Conservation (phyloP, 169 alveolate species). For the Theileria orientalis region DNA sequence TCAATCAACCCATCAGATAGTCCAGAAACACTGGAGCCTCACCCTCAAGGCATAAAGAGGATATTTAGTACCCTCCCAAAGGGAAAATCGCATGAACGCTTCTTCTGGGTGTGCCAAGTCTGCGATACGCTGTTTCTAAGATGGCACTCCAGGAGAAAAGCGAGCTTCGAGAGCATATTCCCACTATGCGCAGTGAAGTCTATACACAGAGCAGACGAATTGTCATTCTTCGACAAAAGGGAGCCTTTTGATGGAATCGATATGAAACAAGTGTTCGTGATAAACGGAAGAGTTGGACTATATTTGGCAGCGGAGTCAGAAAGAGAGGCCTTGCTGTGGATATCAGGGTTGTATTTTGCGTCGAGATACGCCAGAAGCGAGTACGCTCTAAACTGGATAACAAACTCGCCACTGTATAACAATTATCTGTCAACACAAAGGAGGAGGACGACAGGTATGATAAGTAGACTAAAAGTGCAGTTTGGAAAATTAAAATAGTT, state of each 20-base stretch:
- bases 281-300: constrained; percentile 48
- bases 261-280: constrained; percentile 17
- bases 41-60: not conserved
- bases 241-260: constrained; percentile 5
- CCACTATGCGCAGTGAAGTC: constrained; percentile 35
- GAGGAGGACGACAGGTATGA: constrained; percentile 15
- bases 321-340: constrained; percentile 43
- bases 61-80: constrained; percentile 2
- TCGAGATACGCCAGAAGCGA: constrained; percentile 43
- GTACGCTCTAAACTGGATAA: constrained; percentile 52
- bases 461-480: constrained; percentile 8
- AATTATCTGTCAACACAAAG: constrained; percentile 3
- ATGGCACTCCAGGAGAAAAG: constrained; percentile 57
- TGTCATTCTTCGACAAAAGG: constrained; percentile 22
- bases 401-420: constrained; percentile 26
- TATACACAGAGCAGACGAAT: constrained; percentile 50
- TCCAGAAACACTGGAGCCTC: not conserved
- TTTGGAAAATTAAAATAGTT: not conserved
- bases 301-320: constrained; percentile 32
- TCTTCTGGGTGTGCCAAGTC: constrained; percentile 61
- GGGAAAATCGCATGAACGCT: constrained; percentile 54
- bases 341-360: constrained; percentile 47
- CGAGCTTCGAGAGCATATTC: constrained; percentile 31
- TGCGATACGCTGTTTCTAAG: constrained; percentile 59
- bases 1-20: not conserved